Evolutionary conservation across 495 filamentous ascomycete species (phyloP).

Genomic region (Talaromyces liani): DNA sequence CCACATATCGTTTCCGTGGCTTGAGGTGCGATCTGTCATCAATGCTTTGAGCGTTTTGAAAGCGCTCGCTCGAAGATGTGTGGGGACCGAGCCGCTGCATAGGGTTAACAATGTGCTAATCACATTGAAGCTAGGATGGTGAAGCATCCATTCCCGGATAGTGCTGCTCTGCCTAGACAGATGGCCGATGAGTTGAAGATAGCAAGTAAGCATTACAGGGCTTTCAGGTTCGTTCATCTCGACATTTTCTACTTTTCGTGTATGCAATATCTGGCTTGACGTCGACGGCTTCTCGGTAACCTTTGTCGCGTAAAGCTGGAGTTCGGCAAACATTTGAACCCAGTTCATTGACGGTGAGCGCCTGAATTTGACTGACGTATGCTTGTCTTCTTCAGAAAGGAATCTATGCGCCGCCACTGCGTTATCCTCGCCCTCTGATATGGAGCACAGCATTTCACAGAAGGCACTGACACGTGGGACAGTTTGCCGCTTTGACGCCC

Average conservation of each 20-base stretch:
- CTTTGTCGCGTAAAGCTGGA: constrained; percentile 64
- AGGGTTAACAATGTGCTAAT: constrained; percentile 61
- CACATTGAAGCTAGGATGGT: constrained; percentile 54
- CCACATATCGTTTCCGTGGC: constrained; percentile 62
- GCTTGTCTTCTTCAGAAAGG: constrained; percentile 75
- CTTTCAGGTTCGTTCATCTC: constrained; percentile 74
- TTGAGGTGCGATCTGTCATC: constrained; percentile 54
- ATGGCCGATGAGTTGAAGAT: constrained; percentile 78
- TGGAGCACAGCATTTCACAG: constrained; percentile 85
- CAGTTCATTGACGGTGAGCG: constrained; percentile 78
- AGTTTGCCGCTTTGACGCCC: constrained; percentile 86
- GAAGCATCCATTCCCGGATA: constrained; percentile 62
- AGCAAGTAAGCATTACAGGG: constrained; percentile 85
- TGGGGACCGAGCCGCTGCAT: constrained; percentile 59
- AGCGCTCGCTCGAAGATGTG: constrained; percentile 66
- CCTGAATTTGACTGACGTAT: constrained; percentile 65
- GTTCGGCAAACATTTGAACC: constrained; percentile 84
- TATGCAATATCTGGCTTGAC: constrained; percentile 48
- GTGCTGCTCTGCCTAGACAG: constrained; percentile 58
- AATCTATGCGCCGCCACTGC: constrained; percentile 80
- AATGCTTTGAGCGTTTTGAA: constrained; percentile 63
- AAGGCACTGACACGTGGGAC: constrained; percentile 91
- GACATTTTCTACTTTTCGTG: constrained; percentile 58
- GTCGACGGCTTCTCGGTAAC: constrained; percentile 57
- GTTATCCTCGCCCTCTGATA: constrained; percentile 72